phyloP scores from a whole-genome alignment of 345 rosid species.

The Excoecaria cochinchinensis region DNA sequence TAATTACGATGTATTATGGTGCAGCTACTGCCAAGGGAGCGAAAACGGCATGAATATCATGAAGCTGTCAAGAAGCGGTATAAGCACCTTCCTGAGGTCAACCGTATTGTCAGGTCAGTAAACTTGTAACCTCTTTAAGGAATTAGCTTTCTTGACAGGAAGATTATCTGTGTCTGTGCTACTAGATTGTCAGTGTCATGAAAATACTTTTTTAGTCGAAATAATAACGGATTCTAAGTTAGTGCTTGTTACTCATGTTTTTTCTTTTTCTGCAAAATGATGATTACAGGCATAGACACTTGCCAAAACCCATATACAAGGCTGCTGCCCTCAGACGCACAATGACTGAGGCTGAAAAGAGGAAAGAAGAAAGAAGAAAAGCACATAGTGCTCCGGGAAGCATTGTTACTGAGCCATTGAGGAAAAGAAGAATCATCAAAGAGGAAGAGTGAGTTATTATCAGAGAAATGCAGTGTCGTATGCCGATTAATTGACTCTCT shows the following conservation, averaged over 20 bases:
- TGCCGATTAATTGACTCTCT: neutral
- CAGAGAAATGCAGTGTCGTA: neutral
- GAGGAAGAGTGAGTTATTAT: conserved; percentile 59
- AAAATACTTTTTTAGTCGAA: neutral
- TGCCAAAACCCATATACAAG: conserved; percentile 83
- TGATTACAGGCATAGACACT: conserved; percentile 79
- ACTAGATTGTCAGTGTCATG: too few species aligned
- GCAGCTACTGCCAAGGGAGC: conserved; percentile 91
- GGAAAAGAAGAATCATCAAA: conserved; percentile 70
- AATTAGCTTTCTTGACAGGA: neutral
- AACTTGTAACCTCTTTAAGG: neutral
- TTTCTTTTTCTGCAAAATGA: neutral
- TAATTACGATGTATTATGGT: conserved; percentile 5
- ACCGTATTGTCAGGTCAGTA: conserved; percentile 74
- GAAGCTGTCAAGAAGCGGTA: conserved; percentile 86
- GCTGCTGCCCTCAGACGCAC: conserved; percentile 47
- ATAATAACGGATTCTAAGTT: neutral
- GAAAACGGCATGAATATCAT: conserved; percentile 68
- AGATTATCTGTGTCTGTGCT: too few species aligned
- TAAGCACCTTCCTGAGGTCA: conserved; percentile 85
- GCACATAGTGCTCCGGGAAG: conserved; percentile 93
- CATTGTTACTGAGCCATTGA: conserved; percentile 45
- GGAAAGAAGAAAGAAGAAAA: conserved; percentile 75
- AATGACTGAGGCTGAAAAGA: conserved; percentile 61
- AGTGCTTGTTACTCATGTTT: conserved; percentile 6